Percentiles rank a stretch among this genome's conserved stretches.
Evolutionary conservation across 139 green algal genomes (phyloP).

Genomic region (Chlamydomonas sphaeroides): DNA sequence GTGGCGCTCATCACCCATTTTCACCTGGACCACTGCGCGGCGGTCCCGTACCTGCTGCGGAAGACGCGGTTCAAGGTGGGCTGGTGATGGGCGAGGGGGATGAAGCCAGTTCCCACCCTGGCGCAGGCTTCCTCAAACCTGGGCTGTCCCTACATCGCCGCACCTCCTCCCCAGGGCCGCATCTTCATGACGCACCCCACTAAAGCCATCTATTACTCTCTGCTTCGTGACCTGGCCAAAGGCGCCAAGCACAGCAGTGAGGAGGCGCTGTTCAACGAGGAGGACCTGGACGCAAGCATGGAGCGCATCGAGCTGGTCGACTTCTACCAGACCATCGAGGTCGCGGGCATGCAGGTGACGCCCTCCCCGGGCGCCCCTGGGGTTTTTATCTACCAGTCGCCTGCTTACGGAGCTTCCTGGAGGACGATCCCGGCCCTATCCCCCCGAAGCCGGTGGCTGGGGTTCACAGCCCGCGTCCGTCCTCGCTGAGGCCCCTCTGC

Average conservation of each 20-base stretch:
- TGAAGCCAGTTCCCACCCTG: too few relatives aligned
- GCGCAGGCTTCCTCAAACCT: background rate
- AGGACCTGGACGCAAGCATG: slow-evolving; percentile 88
- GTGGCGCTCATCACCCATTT: slow-evolving; percentile 98
- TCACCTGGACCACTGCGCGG: slow-evolving; percentile 97
- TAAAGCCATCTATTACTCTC: slow-evolving; percentile 94
- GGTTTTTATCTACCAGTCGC: too few relatives aligned
- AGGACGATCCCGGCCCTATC: too few relatives aligned
- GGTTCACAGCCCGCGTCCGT: too few relatives aligned
- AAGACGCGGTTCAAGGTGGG: slow-evolving; percentile 76
- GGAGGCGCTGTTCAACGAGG: slow-evolving; percentile 83
- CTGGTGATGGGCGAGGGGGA: too few relatives aligned
- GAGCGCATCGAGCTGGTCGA: slow-evolving; percentile 95
- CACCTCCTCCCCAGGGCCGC: slow-evolving; percentile 65
- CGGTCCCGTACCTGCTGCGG: slow-evolving; percentile 90
- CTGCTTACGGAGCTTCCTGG: too few relatives aligned
- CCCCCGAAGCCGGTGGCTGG: too few relatives aligned
- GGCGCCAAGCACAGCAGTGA: slow-evolving; percentile 65
- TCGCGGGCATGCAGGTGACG: slow-evolving; percentile 82
- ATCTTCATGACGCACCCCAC: slow-evolving; percentile 99
- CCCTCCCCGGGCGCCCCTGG: too few relatives aligned
- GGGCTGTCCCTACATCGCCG: background rate
- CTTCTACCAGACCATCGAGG: slow-evolving; percentile 93
- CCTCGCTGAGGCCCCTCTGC: too few relatives aligned
- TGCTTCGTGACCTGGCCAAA: slow-evolving; percentile 86